Base-by-base conservation (phyloP, 345 rosid species). In the Euphorbia tirucalli region DNA sequence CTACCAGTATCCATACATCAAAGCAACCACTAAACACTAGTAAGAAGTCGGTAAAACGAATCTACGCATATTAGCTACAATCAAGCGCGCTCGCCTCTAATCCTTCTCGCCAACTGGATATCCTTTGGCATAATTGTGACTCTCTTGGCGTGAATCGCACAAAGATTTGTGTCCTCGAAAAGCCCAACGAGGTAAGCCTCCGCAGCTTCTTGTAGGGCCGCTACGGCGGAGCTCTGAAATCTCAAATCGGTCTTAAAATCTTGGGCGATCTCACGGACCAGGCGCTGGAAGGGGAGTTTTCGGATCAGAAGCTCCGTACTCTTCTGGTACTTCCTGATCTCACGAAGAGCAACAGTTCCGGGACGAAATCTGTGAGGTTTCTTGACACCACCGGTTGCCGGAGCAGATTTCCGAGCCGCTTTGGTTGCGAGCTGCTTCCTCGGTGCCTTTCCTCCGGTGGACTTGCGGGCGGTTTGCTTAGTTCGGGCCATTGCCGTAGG, bases 361-460 rank as follows among this genome's bases (percentile, higher is more conserved):
- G 68, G 68, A 13, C 68, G 16, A 3, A 65, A 65, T 19, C 68
- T 65, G 68, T 65, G 68, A 0, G 68, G 68, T 24, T 65, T 65
- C 68, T 65, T 65, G 0, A 65, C 68, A 24, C 68, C 68, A 16
- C 68, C 68, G 2, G 68, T 43, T 4, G 68, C 68, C 32, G 68
- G 68, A 15, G 68, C 68, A 15, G 68, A 65, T 50, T 65, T 65
- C 28, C 68, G 9, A 10, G 68, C 68, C 13, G 54, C 68, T 24
- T 65, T 65, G 7, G 68, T 65, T 43, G 68, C 68, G 2, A 65
- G 68, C 21, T 65, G 68, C 68, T 65, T 65, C 16, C 68, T 2
- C 5, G 68, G 68, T 4, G 68, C 68, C n/a, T 65, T 65, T 43
- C 68, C 68, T 43, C 68, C 68, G 16, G 68, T 65, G 54, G 68